phyloP scores from a whole-genome alignment of 2,329 filamentous ascomycete species.

The Onygenales sp. region DNA sequence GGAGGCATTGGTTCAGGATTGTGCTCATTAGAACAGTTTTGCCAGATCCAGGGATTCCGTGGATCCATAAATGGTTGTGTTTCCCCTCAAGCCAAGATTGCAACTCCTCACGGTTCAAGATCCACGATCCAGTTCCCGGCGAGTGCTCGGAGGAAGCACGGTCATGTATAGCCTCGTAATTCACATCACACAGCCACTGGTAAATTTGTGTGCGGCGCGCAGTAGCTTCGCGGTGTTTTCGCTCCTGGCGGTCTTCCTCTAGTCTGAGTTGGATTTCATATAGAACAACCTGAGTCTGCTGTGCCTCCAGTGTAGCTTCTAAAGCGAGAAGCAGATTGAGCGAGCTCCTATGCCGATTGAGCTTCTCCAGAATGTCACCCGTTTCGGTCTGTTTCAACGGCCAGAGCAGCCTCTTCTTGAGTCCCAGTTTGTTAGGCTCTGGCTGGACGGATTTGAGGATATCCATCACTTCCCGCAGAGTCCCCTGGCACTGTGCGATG shows the following conservation, averaged over 20 bases:
- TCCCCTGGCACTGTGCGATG: background rate
- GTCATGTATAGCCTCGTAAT: conserved; percentile 1
- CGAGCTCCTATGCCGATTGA: background rate
- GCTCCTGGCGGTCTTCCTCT: background rate
- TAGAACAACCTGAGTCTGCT: background rate
- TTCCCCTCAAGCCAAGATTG: background rate
- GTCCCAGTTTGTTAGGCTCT: background rate
- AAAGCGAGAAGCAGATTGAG: background rate
- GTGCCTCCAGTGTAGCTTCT: background rate
- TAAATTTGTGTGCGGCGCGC: background rate
- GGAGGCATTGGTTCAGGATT: conserved; percentile 3
- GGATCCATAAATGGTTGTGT: background rate
- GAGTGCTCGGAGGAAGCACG: conserved; percentile 1
- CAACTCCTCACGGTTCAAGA: background rate
- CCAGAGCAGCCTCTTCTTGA: conserved; percentile 1
- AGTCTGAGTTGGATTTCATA: conserved; percentile 1
- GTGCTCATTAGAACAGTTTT: conserved; percentile 3
- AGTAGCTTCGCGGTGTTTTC: background rate
- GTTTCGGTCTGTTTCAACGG: conserved; percentile 1
- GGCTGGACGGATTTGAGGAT: background rate
- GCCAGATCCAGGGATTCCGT: conserved; percentile 2
- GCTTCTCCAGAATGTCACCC: background rate
- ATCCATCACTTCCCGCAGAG: background rate
- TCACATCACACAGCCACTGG: conserved; percentile 1
- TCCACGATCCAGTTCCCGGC: background rate